Evolutionary conservation across 2,329 filamentous ascomycete species (phyloP).

Genomic region (Stagonosporopsis vannaccii): DNA sequence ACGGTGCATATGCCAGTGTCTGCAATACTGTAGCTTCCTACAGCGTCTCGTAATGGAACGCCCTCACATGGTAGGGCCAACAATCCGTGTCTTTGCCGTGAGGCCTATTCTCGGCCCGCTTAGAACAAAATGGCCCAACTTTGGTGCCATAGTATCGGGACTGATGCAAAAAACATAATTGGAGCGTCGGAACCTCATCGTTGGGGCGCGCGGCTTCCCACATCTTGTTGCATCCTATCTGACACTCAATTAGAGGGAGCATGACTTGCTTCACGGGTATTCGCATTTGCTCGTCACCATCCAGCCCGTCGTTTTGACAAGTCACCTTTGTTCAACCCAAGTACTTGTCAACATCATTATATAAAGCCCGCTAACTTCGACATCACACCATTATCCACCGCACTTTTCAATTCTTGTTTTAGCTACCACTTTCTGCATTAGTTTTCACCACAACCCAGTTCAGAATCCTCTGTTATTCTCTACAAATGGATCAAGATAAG

Average conservation of each 20-base stretch:
- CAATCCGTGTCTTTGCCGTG: constrained; percentile 13
- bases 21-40: constrained; percentile 1
- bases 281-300: constrained; percentile 23
- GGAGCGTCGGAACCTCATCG: constrained; percentile 23
- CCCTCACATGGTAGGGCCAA: constrained; percentile 3
- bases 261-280: constrained; percentile 30
- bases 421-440: not conserved
- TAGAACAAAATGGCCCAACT: constrained; percentile 17
- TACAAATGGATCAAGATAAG: constrained; percentile 30
- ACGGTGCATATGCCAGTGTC: not conserved
- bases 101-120: constrained; percentile 21
- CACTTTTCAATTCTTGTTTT: not conserved
- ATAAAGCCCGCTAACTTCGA: constrained; percentile 8
- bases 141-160: constrained; percentile 22
- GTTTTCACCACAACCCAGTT: not conserved
- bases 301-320: constrained; percentile 15
- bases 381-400: not conserved
- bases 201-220: constrained; percentile 24
- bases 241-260: constrained; percentile 22
- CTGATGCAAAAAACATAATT: constrained; percentile 26
- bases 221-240: constrained; percentile 25
- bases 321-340: constrained; percentile 13
- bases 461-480: not conserved
- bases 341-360: not conserved
- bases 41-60: not conserved